Evolutionary conservation across 805 yeast species (phyloP).

Genomic region (Lachancea kluyveri): DNA sequence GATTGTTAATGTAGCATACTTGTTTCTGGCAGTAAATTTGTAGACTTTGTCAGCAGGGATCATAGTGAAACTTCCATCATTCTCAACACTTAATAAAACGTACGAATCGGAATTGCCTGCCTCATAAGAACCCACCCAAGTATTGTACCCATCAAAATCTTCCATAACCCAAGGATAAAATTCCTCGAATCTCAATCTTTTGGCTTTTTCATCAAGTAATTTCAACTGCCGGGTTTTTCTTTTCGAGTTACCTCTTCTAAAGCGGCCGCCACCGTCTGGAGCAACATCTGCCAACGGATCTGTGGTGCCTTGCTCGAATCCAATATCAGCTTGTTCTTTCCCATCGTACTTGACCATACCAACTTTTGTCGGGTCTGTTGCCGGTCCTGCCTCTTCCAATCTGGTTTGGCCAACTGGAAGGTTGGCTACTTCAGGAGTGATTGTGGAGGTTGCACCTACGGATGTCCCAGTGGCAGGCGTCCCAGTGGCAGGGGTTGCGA

Average conservation of each 20-base stretch:
- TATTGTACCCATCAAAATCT: slow-evolving; percentile 89
- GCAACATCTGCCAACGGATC: slow-evolving; percentile 62
- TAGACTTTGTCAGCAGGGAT: slow-evolving; percentile 94
- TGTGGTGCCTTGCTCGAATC: slow-evolving; percentile 31
- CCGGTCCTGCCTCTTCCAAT: slow-evolving; percentile 34
- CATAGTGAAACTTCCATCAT: slow-evolving; percentile 78
- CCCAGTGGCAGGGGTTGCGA: neutral
- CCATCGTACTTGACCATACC: slow-evolving; percentile 38
- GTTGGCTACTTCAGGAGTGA: slow-evolving; percentile 5
- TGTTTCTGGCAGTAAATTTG: slow-evolving; percentile 87
- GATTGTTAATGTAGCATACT: slow-evolving; percentile 84
- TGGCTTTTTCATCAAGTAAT: slow-evolving; percentile 73
- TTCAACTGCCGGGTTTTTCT: slow-evolving; percentile 81
- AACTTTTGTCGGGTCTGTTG: slow-evolving; percentile 32
- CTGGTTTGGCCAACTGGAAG: slow-evolving; percentile 22
- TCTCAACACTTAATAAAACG: slow-evolving; percentile 78
- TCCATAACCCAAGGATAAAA: slow-evolving; percentile 98
- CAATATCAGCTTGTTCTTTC: slow-evolving; percentile 36
- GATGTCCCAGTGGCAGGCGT: neutral
- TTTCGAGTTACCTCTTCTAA: slow-evolving; percentile 51
- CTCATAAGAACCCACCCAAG: slow-evolving; percentile 94
- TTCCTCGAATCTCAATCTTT: slow-evolving; percentile 88
- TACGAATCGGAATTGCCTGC: slow-evolving; percentile 82
- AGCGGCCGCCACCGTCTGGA: slow-evolving; percentile 85
- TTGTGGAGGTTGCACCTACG: too few species aligned